Percentiles rank a stretch among this genome's conserved stretches.
phyloP scores from a whole-genome alignment of 2,329 filamentous ascomycete species.

The Gnomoniopsis smithogilvyi region DNA sequence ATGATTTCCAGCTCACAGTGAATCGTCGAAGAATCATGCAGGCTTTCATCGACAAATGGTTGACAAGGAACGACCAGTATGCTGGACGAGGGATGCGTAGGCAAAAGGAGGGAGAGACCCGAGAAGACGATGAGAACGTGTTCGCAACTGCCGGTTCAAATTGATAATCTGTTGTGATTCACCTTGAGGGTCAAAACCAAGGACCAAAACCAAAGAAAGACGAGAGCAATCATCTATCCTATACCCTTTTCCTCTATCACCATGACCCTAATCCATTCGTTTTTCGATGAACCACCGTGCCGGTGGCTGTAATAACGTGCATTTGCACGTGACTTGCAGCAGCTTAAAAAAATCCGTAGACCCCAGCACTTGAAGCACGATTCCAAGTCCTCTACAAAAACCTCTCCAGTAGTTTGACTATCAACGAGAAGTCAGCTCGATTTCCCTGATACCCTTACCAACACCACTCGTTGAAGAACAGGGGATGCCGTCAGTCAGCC shows the following conservation, averaged over 20 bases:
- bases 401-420: background rate
- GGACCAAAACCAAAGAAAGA: too few species aligned
- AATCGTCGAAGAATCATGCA: conserved; percentile 11
- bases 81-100: background rate
- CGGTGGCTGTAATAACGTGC: background rate
- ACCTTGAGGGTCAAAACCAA: background rate
- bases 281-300: background rate
- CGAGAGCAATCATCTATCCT: background rate
- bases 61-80: conserved; percentile 1
- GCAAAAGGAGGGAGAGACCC: background rate
- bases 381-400: background rate
- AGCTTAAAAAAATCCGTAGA: background rate
- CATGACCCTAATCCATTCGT: background rate
- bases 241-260: background rate
- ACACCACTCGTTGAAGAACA: background rate
- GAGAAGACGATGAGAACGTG: background rate
- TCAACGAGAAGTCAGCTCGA: background rate
- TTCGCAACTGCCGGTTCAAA: conserved; percentile 1
- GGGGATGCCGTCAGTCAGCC: background rate
- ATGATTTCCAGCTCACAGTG: conserved; percentile 3
- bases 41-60: background rate
- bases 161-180: background rate
- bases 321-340: too few species aligned
- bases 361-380: background rate
- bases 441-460: background rate